phyloP scores from a whole-genome alignment of 2,329 filamentous ascomycete genomes.

The Colletotrichum eremochloae region DNA sequence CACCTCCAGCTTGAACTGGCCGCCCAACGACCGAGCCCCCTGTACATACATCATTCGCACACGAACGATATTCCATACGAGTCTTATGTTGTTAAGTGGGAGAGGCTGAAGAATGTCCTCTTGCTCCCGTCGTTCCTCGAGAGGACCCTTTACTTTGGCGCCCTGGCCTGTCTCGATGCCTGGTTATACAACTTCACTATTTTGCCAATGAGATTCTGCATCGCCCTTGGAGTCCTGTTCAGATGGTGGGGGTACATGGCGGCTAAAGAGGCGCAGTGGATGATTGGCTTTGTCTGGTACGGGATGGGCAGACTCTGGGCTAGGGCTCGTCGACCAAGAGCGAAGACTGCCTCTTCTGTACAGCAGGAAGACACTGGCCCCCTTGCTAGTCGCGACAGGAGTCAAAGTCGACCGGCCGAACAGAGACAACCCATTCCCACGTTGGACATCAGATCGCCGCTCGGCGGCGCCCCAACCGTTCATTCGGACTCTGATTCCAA shows the following conservation, averaged over 20 bases:
- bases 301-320: slow-evolving; percentile 83
- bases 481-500: slow-evolving; percentile 28
- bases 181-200: slow-evolving; percentile 99
- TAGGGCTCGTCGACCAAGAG: slow-evolving; percentile 58
- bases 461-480: neutral
- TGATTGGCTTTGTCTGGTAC: slow-evolving; percentile 82
- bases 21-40: slow-evolving; percentile 70
- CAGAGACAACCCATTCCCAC: slow-evolving; percentile 4
- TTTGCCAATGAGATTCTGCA: slow-evolving; percentile 86
- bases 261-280: slow-evolving; percentile 77
- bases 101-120: slow-evolving; percentile 90
- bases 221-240: slow-evolving; percentile 81
- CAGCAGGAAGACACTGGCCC: slow-evolving; percentile 23
- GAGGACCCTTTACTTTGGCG: slow-evolving; percentile 87
- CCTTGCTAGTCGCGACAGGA: slow-evolving; percentile 31
- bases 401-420: slow-evolving; percentile 22
- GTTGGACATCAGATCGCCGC: neutral
- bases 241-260: slow-evolving; percentile 84
- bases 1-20: slow-evolving; percentile 75
- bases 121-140: slow-evolving; percentile 86
- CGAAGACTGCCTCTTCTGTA: slow-evolving; percentile 8
- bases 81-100: slow-evolving; percentile 91
- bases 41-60: slow-evolving; percentile 74
- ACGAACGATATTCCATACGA: slow-evolving; percentile 81
- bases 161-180: slow-evolving; percentile 90